A percentile compares a stretch with the other conserved stretches of the same genome.
These are phyloP conservation scores for Typha latifolia DNA, from an alignment of 176 grass and related monocot genomes.

Conservation along the genomic window DNA sequence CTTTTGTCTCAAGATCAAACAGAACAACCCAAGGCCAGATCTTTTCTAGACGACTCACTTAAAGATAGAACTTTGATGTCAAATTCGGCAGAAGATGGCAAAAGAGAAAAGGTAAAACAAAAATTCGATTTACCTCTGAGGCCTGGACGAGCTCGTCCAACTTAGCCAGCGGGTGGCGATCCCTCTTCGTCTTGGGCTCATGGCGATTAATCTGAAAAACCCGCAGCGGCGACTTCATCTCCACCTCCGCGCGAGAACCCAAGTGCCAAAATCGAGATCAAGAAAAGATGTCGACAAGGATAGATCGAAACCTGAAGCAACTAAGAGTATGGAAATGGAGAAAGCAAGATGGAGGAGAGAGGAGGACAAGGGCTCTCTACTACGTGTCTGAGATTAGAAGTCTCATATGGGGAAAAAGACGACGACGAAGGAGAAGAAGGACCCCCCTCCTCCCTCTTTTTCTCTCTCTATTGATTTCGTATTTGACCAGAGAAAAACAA, in stretches of 20 bases:
- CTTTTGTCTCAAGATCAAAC: not conserved
- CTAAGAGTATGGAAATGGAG: not conserved
- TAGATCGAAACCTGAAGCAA: not conserved
- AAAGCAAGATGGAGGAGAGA: not conserved
- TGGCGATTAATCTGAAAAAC: constrained; percentile 36
- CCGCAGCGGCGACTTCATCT: constrained; percentile 83
- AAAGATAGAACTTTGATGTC: constrained; percentile 20
- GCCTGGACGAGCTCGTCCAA: constrained; percentile 77
- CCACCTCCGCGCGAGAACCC: not conserved
- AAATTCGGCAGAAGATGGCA: not conserved
- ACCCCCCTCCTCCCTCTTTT: no score
- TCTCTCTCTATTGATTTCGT: no score
- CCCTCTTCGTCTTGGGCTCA: constrained; percentile 35
- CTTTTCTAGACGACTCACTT: constrained; percentile 1
- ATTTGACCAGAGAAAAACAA: no score
- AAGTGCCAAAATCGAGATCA: not conserved
- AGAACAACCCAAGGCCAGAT: not conserved
- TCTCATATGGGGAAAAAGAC: not conserved
- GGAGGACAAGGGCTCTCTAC: not conserved
- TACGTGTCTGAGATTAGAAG: no score
- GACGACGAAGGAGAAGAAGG: not conserved
- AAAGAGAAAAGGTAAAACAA: not conserved
- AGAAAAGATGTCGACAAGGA: no score
- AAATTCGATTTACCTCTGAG: constrained; percentile 31
- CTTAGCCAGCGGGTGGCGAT: constrained; percentile 39